Conservation (phyloP, 257 asterid species). For the Solanum paucissectum region DNA sequence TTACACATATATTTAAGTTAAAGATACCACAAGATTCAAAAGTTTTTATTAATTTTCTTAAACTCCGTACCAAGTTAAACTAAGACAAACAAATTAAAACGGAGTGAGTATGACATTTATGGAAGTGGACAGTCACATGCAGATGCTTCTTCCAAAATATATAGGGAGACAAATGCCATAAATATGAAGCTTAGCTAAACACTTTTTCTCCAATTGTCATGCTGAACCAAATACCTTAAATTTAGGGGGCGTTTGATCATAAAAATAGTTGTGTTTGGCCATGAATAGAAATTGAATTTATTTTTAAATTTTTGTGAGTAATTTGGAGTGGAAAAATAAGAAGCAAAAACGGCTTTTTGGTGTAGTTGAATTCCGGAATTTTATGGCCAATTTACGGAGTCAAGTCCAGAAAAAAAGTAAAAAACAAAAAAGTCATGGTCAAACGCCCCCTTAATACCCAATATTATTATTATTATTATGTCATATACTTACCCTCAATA, state of each 20-base stretch:
- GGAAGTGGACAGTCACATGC: background rate
- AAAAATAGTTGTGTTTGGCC: background rate
- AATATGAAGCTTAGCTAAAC: slow-evolving; percentile 24
- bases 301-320: background rate
- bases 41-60: background rate
- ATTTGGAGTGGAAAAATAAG: background rate
- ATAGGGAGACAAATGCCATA: slow-evolving; percentile 40
- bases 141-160: slow-evolving; percentile 13
- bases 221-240: background rate
- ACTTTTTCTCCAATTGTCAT: slow-evolving; percentile 26
- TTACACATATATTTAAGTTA: background rate
- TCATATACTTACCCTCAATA: background rate
- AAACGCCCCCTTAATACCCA: background rate
- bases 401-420: no score
- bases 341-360: background rate
- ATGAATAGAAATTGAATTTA: background rate
- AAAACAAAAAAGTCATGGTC: background rate
- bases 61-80: background rate
- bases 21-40: background rate
- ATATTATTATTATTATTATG: background rate
- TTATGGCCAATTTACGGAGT: background rate
- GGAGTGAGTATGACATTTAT: background rate
- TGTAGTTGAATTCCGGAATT: background rate
- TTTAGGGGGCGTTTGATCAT: background rate
- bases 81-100: background rate